Percentiles rank a stretch among this genome's conserved stretches.
Evolutionary conservation across 495 filamentous ascomycete genomes (phyloP).

Genomic region (Penicillium mononematosum): DNA sequence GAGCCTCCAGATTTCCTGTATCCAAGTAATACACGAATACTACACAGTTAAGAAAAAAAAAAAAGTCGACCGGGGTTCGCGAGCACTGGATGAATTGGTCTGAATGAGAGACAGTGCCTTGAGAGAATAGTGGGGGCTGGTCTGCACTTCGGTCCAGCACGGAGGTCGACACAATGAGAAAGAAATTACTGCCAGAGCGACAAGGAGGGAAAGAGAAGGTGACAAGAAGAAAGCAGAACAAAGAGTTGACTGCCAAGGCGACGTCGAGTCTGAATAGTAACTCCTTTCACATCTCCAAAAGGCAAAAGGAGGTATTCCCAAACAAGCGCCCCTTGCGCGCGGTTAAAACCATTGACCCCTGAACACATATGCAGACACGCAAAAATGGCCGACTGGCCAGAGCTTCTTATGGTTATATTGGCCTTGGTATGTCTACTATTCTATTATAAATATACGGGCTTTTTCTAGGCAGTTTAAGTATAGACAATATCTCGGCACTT

Average conservation of each 20-base stretch:
- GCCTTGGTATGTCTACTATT: background rate
- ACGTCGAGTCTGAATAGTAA: constrained; percentile 20
- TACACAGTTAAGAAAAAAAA: background rate
- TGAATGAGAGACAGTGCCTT: constrained; percentile 34
- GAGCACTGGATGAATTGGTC: constrained; percentile 11
- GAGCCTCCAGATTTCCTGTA: background rate
- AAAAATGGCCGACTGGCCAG: background rate
- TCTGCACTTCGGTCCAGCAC: constrained; percentile 27
- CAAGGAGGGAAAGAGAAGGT: constrained; percentile 19
- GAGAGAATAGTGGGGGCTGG: constrained; percentile 29
- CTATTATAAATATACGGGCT: background rate
- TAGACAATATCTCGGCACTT: background rate
- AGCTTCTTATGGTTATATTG: background rate
- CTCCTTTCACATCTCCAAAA: constrained; percentile 38
- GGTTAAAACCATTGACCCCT: constrained; percentile 33
- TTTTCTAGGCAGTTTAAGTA: background rate
- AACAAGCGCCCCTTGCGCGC: constrained; percentile 49
- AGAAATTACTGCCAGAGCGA: constrained; percentile 38
- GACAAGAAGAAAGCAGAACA: constrained; percentile 23
- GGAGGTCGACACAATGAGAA: constrained; percentile 17
- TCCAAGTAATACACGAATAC: background rate
- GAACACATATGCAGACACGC: constrained; percentile 8
- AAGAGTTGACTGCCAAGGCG: constrained; percentile 10
- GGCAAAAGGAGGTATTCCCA: constrained; percentile 38
- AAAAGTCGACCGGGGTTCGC: constrained; percentile 9